Base-by-base conservation (phyloP, 768 basidiomycete genomes). In the Termitomyces sp. region DNA sequence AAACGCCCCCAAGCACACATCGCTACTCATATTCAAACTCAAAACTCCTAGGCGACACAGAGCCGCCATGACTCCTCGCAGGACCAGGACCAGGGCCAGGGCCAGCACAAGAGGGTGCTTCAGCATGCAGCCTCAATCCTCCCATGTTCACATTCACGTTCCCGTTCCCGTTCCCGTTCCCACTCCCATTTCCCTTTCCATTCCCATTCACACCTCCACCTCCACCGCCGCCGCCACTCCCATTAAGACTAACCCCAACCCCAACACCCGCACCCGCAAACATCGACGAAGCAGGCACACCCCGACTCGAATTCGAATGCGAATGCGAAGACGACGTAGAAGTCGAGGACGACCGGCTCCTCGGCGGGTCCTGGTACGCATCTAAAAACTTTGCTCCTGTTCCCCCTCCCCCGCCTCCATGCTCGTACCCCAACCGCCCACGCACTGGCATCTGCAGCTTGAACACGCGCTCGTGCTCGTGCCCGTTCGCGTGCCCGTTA, bases 291-390 rank as follows among this genome's bases (percentile, higher is more conserved):
- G 4, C 2, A 27, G 27, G 27, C 27, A 27, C 27, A 15, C 30
- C 54, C 31, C 65, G 65, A 63, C 70, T 72, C 11, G 73, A 73
- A 5, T 3, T 33, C 13, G 54, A 55, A 3, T 22, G 41, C 7
- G 42, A 6, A 55, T 71, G 70, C 0, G 75, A 75, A 1, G 70
- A 71, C 0, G 69, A 65, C 1, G 67, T 55, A 0, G 62, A 63
- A 0, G 57, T 58, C 47, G 62, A 65, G 0, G 67, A 67, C n/a
- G 66, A 68, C 6, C 65, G 63, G 46, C 67, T 68, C n/a, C 67
- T 59, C 11, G 67, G 55, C 1, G 60, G 42, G 3, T 60, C 64
- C 6, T 37, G 12, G 27, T 39, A 46, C 20, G 20, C 31, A 2
- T 36, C 33, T 2, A 59, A 54, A 45, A 58, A 63, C 9, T 46